Evolutionary conservation across 148 eudicot species (phyloP), one percentile per base, ranked within the genome.

Genomic region (Bassia scoparia): DNA sequence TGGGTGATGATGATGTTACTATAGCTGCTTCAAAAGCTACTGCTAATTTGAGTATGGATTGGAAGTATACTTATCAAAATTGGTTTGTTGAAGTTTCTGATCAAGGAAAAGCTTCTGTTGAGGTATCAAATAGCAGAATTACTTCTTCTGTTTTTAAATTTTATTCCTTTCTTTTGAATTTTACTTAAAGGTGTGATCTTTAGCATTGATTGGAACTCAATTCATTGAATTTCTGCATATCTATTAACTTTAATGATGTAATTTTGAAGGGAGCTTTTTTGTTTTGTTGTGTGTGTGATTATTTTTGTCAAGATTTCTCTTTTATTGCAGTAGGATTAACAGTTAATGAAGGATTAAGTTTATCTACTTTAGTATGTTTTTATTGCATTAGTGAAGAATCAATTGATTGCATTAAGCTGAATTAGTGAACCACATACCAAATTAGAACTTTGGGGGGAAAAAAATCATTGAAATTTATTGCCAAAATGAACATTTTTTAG

Each of bases 1-100:
- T 85, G 54, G 87, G 79, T 33, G 89, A 88, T 62, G 61, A 66
- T 75, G 96, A 91, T 7, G 69, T 95, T 61, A 78, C 62, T 41
- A 88, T 95, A 14, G 76, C 46, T 31, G 90, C 84, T 46, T 79
- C 88, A 30, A 88, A 84, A 11, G 86, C 93, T 17, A 83, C 85
- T 74, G 89, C 91, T 11, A 80, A 87, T 82, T 77, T 95, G 90
- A 87, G 80, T 37, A 84, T 95, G 92, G 80, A 84, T 75, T 95
- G 98, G 98, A 77, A 81, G 59, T 95, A 95, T 81, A 78, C 84
- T 64, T 94, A 94, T 77, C 81, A 77, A 33, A 83, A 85, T 83
- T 91, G 96, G 98, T 63, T 88, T 61, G 72, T 87, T 83, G 49
- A 77, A 58, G 80, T 94, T 76, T 79, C 96, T 15, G 98, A 94